A percentile compares a stretch with the other conserved stretches of the same genome.
Evolutionary conservation across 768 basidiomycete species (phyloP).

Genomic region (Podaxis carcinomalis): DNA sequence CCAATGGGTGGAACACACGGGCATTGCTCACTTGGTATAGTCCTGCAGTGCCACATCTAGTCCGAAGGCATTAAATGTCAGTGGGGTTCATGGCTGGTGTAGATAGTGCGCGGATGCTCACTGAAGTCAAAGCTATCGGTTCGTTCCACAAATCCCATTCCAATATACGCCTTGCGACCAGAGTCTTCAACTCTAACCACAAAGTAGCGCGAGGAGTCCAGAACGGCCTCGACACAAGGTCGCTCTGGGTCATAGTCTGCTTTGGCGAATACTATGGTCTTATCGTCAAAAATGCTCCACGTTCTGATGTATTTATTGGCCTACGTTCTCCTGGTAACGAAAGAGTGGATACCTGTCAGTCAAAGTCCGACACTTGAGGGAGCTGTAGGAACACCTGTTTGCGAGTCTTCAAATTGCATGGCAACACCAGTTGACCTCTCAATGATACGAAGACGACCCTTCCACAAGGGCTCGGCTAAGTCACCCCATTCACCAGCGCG

Average conservation of each 20-base stretch:
- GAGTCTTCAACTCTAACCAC: slow-evolving; percentile 87
- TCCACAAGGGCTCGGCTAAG: slow-evolving; percentile 81
- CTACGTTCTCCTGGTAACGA: slow-evolving; percentile 54
- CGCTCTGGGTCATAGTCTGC: slow-evolving; percentile 75
- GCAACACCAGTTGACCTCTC: slow-evolving; percentile 68
- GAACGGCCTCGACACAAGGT: slow-evolving; percentile 89
- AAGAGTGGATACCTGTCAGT: background rate
- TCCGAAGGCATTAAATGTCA: background rate
- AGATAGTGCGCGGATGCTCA: slow-evolving; percentile 33
- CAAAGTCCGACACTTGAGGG: background rate
- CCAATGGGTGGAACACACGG: background rate
- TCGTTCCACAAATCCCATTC: slow-evolving; percentile 88
- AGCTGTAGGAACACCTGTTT: slow-evolving; percentile 56
- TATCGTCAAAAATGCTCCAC: background rate
- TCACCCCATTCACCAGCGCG: slow-evolving; percentile 93
- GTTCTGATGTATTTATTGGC: slow-evolving; percentile 16
- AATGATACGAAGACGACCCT: slow-evolving; percentile 81
- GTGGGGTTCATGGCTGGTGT: background rate
- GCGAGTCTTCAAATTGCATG: slow-evolving; percentile 76
- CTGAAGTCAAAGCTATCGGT: slow-evolving; percentile 92
- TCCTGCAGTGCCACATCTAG: slow-evolving; percentile 83
- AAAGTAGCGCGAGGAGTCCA: slow-evolving; percentile 95
- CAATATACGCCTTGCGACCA: slow-evolving; percentile 88
- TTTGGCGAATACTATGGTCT: slow-evolving; percentile 72
- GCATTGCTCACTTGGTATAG: slow-evolving; percentile 62